These are phyloP conservation scores for Hygrophila difformis DNA, from an alignment of 257 asterid species.

Conservation along the genomic window DNA sequence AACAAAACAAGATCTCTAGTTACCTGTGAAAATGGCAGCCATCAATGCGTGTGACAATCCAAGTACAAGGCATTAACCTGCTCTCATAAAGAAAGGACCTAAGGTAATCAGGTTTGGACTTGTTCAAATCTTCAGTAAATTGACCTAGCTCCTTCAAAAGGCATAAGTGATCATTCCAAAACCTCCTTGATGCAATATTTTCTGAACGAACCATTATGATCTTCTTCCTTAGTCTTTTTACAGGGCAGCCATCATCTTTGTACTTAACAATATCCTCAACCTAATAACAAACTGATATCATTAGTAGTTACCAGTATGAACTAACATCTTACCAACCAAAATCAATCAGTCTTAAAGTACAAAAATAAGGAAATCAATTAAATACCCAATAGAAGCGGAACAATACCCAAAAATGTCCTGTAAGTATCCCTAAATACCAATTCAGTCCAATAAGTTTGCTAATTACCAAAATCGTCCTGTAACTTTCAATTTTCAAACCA, in stretches of 20 bases:
- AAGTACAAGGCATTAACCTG: slow-evolving; percentile 52
- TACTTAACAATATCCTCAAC: slow-evolving; percentile 65
- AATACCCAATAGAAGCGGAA: neutral
- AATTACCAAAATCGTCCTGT: too few species aligned
- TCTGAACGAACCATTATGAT: slow-evolving; percentile 38
- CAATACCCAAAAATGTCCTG: too few species aligned
- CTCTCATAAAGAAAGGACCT: slow-evolving; percentile 55
- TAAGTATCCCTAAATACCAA: slow-evolving; percentile 48
- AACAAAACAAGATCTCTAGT: slow-evolving; percentile 11
- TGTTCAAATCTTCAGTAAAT: slow-evolving; percentile 39
- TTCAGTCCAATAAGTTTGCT: too few species aligned
- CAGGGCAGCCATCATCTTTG: slow-evolving; percentile 58
- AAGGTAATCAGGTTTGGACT: slow-evolving; percentile 46
- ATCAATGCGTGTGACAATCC: slow-evolving; percentile 78
- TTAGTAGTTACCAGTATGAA: too few species aligned
- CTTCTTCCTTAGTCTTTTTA: slow-evolving; percentile 51
- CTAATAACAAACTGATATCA: too few species aligned
- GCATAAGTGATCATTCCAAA: slow-evolving; percentile 46
- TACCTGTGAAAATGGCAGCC: slow-evolving; percentile 96
- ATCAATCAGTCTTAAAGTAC: slow-evolving; percentile 1
- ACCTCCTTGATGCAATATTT: slow-evolving; percentile 63
- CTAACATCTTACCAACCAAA: slow-evolving; percentile 5
- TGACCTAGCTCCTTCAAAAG: slow-evolving; percentile 56
- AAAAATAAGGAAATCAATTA: neutral
- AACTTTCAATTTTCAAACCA: too few species aligned